phyloP scores from a whole-genome alignment of 345 rosid genomes.

The Gossypium stocksii region DNA sequence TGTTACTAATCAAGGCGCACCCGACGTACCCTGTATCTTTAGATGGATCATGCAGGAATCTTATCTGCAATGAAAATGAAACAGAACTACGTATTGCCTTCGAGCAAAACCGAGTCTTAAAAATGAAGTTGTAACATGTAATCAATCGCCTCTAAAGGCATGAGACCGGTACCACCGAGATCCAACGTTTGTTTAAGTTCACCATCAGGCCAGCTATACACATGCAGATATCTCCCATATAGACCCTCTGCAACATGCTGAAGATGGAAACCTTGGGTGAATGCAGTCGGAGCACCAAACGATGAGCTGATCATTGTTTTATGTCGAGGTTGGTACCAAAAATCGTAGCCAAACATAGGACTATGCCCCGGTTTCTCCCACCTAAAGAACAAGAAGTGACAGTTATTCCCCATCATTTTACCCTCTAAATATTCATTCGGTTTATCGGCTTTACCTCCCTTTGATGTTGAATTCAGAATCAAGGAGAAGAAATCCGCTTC shows the following conservation, averaged over 20 bases:
- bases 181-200: conserved; percentile 81
- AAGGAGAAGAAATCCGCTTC: conserved; percentile 86
- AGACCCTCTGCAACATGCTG: conserved; percentile 79
- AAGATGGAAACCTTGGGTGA: conserved; percentile 65
- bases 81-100: neutral
- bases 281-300: conserved; percentile 92
- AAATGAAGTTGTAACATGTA: neutral
- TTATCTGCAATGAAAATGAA: conserved; percentile 39
- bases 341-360: conserved; percentile 78
- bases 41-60: conserved; percentile 89
- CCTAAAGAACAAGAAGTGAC: conserved; percentile 27
- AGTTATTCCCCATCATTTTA: neutral
- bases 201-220: conserved; percentile 86
- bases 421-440: neutral
- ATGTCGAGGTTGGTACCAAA: conserved; percentile 95
- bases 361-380: conserved; percentile 88
- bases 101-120: neutral
- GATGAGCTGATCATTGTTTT: conserved; percentile 90
- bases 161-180: conserved; percentile 71
- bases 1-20: conserved; percentile 68
- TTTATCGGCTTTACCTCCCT: conserved; percentile 41
- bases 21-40: conserved; percentile 75
- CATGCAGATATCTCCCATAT: conserved; percentile 71
- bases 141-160: conserved; percentile 63
- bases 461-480: conserved; percentile 80